phyloP scores from a whole-genome alignment of 1,139 yeast genomes.

The Nakaseomyces kungkrabaensis region DNA sequence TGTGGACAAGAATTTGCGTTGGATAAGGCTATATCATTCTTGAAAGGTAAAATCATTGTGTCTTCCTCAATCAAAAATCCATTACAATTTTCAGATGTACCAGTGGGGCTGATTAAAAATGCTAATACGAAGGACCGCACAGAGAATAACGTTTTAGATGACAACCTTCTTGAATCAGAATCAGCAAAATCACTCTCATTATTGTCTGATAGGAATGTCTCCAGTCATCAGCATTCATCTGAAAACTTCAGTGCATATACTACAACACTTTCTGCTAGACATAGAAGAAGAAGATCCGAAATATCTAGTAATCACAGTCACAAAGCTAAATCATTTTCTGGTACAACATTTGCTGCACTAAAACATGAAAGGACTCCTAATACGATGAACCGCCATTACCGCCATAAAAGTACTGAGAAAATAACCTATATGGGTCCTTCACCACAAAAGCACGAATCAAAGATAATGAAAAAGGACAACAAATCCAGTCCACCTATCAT shows the following conservation, averaged over 20 bases:
- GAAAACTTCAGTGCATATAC: background rate
- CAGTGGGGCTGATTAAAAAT: slow-evolving; percentile 9
- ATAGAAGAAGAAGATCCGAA: slow-evolving; percentile 1
- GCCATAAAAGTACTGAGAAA: background rate
- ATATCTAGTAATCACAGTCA: background rate
- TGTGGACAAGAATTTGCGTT: slow-evolving; percentile 83
- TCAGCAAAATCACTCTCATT: slow-evolving; percentile 4
- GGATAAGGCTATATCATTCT: slow-evolving; percentile 60
- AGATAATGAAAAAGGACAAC: background rate
- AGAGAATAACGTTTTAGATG: slow-evolving; percentile 7
- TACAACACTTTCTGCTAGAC: background rate
- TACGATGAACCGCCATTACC: background rate
- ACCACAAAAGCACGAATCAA: background rate
- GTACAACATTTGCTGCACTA: background rate
- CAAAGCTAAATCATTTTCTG: background rate
- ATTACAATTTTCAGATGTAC: slow-evolving; percentile 16
- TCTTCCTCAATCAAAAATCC: slow-evolving; percentile 25
- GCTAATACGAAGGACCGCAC: background rate
- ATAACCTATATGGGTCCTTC: background rate
- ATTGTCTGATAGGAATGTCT: slow-evolving; percentile 1
- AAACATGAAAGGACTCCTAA: background rate
- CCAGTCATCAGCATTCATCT: background rate
- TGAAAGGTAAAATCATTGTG: slow-evolving; percentile 57
- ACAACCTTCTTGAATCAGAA: slow-evolving; percentile 9
- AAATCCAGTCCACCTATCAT: background rate